These are phyloP conservation scores for Sarocladium strictum DNA, from an alignment of 2,329 filamentous ascomycete species.

Conservation along the genomic window DNA sequence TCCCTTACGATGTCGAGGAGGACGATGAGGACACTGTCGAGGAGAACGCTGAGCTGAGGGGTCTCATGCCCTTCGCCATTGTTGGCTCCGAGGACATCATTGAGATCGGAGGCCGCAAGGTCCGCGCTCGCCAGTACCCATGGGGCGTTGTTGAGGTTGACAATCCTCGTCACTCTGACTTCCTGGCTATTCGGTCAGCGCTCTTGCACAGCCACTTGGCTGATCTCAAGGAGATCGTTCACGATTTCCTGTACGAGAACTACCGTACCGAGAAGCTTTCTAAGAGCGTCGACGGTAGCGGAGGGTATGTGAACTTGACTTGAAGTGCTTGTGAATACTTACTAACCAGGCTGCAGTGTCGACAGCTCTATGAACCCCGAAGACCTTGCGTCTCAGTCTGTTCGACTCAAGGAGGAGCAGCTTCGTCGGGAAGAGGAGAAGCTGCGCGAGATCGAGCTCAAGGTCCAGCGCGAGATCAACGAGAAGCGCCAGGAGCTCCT, in stretches of 20 bases:
- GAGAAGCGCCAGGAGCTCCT: conserved; percentile 98
- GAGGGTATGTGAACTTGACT: conserved; percentile 58
- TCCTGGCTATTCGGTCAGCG: conserved; percentile 92
- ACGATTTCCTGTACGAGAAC: conserved; percentile 99
- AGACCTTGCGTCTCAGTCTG: conserved; percentile 92
- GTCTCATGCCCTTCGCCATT: conserved; percentile 98
- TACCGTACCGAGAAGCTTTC: conserved; percentile 99
- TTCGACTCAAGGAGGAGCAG: conserved; percentile 99
- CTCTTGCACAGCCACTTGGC: conserved; percentile 96
- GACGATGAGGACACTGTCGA: conserved; percentile 99
- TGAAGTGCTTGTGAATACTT: not conserved
- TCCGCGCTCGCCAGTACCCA: conserved; percentile 93
- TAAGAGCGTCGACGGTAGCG: conserved; percentile 95
- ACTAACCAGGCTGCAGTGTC: conserved; percentile 49
- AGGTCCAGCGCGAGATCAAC: conserved; percentile 99
- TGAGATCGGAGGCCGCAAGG: conserved; percentile 87
- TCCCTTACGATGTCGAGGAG: conserved; percentile 99
- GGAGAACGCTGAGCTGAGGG: conserved; percentile 95
- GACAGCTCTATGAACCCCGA: conserved; percentile 86
- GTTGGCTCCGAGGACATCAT: conserved; percentile 94
- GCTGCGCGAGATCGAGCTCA: conserved; percentile 97
- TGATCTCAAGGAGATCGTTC: conserved; percentile 98
- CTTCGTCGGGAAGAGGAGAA: conserved; percentile 99
- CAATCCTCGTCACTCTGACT: conserved; percentile 98
- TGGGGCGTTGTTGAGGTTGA: conserved; percentile 99